These are phyloP conservation scores for Tetragonia tetragonoides DNA, from an alignment of 148 eudicot genomes.

Conservation along the genomic window DNA sequence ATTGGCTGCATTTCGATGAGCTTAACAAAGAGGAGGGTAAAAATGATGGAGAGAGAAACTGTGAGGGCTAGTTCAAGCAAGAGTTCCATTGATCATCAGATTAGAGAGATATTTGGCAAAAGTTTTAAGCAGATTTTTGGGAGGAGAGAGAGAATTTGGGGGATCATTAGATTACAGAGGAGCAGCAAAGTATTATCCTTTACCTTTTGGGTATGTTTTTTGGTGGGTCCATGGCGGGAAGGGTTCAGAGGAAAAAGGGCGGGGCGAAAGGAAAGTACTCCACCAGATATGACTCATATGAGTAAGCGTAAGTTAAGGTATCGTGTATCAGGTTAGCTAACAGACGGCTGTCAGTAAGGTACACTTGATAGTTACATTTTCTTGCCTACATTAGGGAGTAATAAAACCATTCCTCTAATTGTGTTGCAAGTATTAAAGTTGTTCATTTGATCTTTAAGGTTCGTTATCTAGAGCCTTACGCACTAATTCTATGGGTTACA, in stretches of 20 bases:
- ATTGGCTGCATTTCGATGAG: slow-evolving; percentile 21
- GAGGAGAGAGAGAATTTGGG: neutral
- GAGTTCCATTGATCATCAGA: slow-evolving; percentile 28
- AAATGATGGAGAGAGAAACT: slow-evolving; percentile 24
- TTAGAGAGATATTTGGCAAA: neutral
- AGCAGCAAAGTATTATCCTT: slow-evolving; percentile 37
- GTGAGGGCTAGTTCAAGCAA: slow-evolving; percentile 28
- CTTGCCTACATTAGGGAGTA: slow-evolving; percentile 19
- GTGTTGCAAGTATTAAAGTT: too few relatives aligned
- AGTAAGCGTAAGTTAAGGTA: slow-evolving; percentile 29
- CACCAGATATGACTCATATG: neutral
- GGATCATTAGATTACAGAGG: slow-evolving; percentile 17
- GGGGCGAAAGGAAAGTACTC: neutral
- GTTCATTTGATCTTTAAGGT: too few relatives aligned
- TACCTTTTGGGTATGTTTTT: neutral
- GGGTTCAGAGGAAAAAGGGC: neutral
- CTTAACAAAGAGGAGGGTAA: slow-evolving; percentile 23
- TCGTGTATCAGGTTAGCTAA: slow-evolving; percentile 37
- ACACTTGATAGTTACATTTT: slow-evolving; percentile 14
- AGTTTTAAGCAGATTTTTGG: slow-evolving; percentile 6
- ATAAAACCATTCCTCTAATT: neutral
- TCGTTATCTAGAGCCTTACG: too few relatives aligned
- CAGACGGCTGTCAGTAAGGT: slow-evolving; percentile 24
- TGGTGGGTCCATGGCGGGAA: neutral
- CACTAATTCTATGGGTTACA: too few relatives aligned